Evolutionary conservation across 176 grass and related monocot genomes (phyloP).

Genomic region (Paspalum vaginatum): DNA sequence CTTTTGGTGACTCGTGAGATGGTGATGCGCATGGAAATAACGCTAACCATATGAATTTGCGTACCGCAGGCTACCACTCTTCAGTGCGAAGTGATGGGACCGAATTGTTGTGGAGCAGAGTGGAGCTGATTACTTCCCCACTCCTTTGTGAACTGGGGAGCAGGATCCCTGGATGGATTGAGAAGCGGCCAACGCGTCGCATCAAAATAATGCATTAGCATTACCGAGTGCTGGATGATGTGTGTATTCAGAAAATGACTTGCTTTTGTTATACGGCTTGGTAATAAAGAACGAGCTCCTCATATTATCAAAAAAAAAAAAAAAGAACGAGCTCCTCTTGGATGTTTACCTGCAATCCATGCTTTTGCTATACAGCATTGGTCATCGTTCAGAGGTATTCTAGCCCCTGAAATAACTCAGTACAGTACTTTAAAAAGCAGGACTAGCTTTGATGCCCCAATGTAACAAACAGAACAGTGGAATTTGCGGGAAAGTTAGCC

Average conservation of each 20-base stretch:
- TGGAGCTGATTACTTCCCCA: background rate
- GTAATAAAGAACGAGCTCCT: background rate
- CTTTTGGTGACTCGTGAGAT: background rate
- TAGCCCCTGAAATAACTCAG: background rate
- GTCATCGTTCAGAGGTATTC: background rate
- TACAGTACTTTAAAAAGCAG: background rate
- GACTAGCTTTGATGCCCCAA: background rate
- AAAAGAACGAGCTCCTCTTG: background rate
- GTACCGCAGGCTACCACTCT: conserved; percentile 49
- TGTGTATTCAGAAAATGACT: conserved; percentile 33
- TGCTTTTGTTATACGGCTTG: conserved; percentile 28
- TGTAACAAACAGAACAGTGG: background rate
- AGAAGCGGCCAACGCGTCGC: background rate
- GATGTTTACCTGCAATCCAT: background rate
- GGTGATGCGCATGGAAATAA: background rate
- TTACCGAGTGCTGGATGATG: conserved; percentile 34
- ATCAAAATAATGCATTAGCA: conserved; percentile 39
- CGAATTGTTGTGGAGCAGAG: background rate
- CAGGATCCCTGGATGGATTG: background rate
- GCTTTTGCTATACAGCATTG: background rate
- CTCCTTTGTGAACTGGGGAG: background rate
- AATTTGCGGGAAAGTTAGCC: background rate
- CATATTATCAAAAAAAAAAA: too few relatives aligned
- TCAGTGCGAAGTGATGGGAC: conserved; percentile 44
- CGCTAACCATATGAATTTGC: conserved; percentile 2